Base-by-base conservation (phyloP, 176 grass and related monocot genomes). In the Juncus inflexus region DNA sequence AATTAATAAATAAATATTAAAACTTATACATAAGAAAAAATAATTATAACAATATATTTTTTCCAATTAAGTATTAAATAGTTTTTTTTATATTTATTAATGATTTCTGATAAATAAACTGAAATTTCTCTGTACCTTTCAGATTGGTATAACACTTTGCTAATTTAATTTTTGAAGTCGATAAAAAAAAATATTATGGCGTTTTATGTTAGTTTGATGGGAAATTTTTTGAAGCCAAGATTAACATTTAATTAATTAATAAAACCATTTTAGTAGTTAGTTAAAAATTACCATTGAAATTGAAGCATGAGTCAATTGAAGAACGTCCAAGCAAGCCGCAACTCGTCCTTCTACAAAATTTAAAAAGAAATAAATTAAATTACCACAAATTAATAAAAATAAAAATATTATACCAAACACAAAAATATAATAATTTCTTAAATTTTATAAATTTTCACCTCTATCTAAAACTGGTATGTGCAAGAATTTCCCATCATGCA, bases 401-500 rank as follows among this genome's bases (percentile, higher is more conserved):
- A 40, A 73, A 75, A 53, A 59, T 8, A 72, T 60, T 37, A 53
- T 78, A 77, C 15, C 50, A 66, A 47, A 47, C 4, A 47, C 9
- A 47, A 47, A 47, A 47, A 47, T 6, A 47, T 47, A 6, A 9
- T 3, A 13, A 41, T 43, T 45, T 67, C 19, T 28, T 28, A 1
- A 28, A 28, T 28, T 28, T 12, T 13, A 35, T 7, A 55, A 15
- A 16, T 71, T 58, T n/a, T 12, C 75, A 99, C 94, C 94, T 92
- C 72, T 74, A 65, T 83, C 85, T 28, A 89, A 54, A 62, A 99
- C 94, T 15, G 94, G 94, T 84, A 99, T 77, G 79, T 99, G 94
- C 77, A 99, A 84, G 80, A 90, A 92, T 72, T 99, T 99, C 10
- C 94, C 85, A 78, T 99, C 85, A 37, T 92, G 94, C 94, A 99